phyloP scores from a whole-genome alignment of 257 asterid genomes.

The Solanum rostratum region DNA sequence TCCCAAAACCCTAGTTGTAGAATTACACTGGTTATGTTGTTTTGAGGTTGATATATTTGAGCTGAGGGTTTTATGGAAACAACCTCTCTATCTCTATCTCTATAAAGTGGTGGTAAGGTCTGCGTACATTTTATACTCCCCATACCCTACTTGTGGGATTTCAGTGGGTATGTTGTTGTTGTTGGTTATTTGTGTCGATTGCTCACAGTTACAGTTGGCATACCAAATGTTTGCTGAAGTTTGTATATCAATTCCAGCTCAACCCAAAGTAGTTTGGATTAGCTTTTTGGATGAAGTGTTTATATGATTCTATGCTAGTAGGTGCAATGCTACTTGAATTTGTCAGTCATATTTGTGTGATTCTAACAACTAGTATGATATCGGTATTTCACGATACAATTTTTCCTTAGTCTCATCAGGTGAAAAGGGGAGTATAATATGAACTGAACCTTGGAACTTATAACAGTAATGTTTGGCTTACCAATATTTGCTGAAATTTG shows the following conservation, averaged over 20 bases:
- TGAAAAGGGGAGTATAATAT: not conserved
- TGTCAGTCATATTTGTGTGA: not conserved
- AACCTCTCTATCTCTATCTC: no score
- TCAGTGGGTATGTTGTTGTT: not conserved
- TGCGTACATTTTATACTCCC: not conserved
- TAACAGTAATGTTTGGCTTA: not conserved
- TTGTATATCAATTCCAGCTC: not conserved
- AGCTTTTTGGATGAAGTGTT: not conserved
- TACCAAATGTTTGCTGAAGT: not conserved
- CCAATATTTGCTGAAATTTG: not conserved
- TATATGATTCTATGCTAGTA: not conserved
- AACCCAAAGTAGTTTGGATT: not conserved
- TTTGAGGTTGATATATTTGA: no score
- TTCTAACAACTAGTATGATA: not conserved
- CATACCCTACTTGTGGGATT: not conserved
- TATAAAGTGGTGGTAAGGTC: no score
- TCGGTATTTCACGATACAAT: not conserved
- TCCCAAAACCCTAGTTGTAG: not conserved
- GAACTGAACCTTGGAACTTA: not conserved
- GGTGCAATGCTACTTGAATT: not conserved
- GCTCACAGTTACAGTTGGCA: not conserved
- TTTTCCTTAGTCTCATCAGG: not conserved
- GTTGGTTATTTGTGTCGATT: not conserved
- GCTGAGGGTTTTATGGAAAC: no score
- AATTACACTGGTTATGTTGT: not conserved